Percentiles rank a stretch among this genome's conserved stretches.
phyloP scores from a whole-genome alignment of 2,329 filamentous ascomycete genomes.

The Penicillium frequentans region DNA sequence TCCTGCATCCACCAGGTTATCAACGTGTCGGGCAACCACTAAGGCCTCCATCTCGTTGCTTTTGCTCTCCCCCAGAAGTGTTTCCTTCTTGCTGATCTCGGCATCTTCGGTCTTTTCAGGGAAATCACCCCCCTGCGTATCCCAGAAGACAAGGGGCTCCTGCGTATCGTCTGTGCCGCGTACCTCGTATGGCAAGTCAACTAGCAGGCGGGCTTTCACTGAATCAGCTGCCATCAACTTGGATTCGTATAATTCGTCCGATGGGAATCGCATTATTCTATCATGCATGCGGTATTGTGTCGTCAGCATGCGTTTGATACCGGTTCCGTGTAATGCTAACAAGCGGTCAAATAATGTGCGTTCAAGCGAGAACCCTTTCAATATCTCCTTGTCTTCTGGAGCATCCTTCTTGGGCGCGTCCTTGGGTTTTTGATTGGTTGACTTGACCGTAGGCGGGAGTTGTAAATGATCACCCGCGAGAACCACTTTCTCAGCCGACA shows the following conservation, averaged over 20 bases:
- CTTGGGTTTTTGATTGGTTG: slow-evolving; percentile 48
- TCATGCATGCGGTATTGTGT: slow-evolving; percentile 99
- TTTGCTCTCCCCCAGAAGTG: slow-evolving; percentile 71
- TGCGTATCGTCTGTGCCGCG: slow-evolving; percentile 79
- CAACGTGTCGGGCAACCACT: slow-evolving; percentile 76
- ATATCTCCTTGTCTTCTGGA: slow-evolving; percentile 35
- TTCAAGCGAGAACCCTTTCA: slow-evolving; percentile 67
- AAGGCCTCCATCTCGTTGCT: slow-evolving; percentile 89
- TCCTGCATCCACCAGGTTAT: slow-evolving; percentile 72
- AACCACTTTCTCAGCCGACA: slow-evolving; percentile 78
- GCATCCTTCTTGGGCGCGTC: slow-evolving; percentile 38
- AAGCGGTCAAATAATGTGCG: slow-evolving; percentile 92
- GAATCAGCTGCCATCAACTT: slow-evolving; percentile 77
- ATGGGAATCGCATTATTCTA: slow-evolving; percentile 92
- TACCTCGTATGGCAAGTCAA: slow-evolving; percentile 75
- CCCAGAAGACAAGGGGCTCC: slow-evolving; percentile 88
- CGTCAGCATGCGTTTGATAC: slow-evolving; percentile 91
- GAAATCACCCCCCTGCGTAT: slow-evolving; percentile 93
- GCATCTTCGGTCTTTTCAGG: slow-evolving; percentile 78
- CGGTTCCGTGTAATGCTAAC: slow-evolving; percentile 73
- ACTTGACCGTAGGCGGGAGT: slow-evolving; percentile 92
- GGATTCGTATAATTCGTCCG: slow-evolving; percentile 79
- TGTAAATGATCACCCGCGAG: slow-evolving; percentile 94
- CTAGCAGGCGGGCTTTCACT: slow-evolving; percentile 74
- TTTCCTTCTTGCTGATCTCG: slow-evolving; percentile 54